Evolutionary conservation across 2,329 filamentous ascomycete species (phyloP), one percentile per base, ranked within the genome.

Genomic region (Calonectria pseudoturangicola): DNA sequence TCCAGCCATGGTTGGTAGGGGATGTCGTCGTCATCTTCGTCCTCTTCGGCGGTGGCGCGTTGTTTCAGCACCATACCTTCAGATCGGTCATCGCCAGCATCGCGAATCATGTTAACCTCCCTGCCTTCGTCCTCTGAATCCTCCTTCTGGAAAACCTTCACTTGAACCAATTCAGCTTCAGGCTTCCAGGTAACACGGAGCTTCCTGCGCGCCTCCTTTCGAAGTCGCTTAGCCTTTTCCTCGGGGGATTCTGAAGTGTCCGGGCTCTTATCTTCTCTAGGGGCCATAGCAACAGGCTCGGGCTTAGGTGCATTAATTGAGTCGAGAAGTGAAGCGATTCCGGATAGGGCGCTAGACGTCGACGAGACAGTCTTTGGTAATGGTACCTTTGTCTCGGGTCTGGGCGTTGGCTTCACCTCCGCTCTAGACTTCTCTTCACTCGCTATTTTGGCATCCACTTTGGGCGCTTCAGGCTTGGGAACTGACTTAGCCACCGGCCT

Each of bases 81-180:
- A 6, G 91, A 92, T 63, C 92, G 91, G 78, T 94, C 92, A 80
- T 95, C 93, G 36, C 90, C 89, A 4, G 93, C 93, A 82, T 95
- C 93, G 62, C 91, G 91, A 48, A 93, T 89, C 88, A 94, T 92
- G 79, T 91, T 93, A 68, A 89, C 87, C 67, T 91, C 89, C 68
- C 93, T 89, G 66, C 92, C 92, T 70, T 92, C 88, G 76, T 95
- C 93, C 80, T 95, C 93, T 1, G 90, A 89, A 1, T 91, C 91
- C 73, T 95, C 92, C 78, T 94, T 93, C 68, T 92, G 91, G 84
- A 96, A 95, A 63, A 92, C 86, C 74, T 90, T 90, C 68, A 95
- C 86, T 76, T 94, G 87, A 1, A 92, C 92, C 36, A 96, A 87
- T 36, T 91, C 89, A 21, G 89, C 85, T 63, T 93, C 93, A 0